phyloP scores from a whole-genome alignment of 2,329 filamentous ascomycete genomes.

The Hypoxylon sp. region DNA sequence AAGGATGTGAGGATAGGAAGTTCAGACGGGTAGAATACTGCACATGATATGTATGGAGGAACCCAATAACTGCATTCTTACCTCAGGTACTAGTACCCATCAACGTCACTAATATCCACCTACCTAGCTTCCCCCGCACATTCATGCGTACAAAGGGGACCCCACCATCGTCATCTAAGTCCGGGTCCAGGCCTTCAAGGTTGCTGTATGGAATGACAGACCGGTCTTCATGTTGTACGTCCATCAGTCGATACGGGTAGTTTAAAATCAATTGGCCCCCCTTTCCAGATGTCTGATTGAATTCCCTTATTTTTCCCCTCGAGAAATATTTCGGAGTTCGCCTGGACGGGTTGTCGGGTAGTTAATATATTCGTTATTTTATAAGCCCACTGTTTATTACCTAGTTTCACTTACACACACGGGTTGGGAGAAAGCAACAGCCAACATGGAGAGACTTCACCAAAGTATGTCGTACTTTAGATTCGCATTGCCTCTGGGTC shows the following conservation, averaged over 20 bases:
- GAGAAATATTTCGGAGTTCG: conserved; percentile 14
- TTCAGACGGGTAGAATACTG: neutral
- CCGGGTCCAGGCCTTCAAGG: conserved; percentile 13
- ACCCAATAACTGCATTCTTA: conserved; percentile 14
- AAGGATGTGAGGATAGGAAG: conserved; percentile 12
- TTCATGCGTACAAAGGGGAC: conserved; percentile 28
- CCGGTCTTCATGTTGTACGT: conserved; percentile 19
- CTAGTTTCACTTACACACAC: conserved; percentile 17
- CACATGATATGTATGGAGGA: conserved; percentile 2
- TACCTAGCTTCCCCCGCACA: conserved; percentile 39
- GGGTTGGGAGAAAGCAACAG: conserved; percentile 5
- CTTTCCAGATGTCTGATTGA: neutral
- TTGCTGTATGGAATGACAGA: conserved; percentile 20
- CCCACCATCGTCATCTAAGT: conserved; percentile 41
- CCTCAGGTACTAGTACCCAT: conserved; percentile 28
- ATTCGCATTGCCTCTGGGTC: neutral
- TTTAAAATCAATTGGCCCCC: conserved; percentile 28
- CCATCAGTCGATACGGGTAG: neutral
- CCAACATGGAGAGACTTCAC: conserved; percentile 53
- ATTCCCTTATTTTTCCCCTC: conserved; percentile 7
- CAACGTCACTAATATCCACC: conserved; percentile 36
- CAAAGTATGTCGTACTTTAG: conserved; percentile 45
- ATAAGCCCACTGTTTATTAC: neutral
- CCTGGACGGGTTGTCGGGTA: neutral
- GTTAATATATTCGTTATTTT: conserved; percentile 2